Conservation (phyloP, 129 eudicot species). For the Erigeron canadensis region DNA sequence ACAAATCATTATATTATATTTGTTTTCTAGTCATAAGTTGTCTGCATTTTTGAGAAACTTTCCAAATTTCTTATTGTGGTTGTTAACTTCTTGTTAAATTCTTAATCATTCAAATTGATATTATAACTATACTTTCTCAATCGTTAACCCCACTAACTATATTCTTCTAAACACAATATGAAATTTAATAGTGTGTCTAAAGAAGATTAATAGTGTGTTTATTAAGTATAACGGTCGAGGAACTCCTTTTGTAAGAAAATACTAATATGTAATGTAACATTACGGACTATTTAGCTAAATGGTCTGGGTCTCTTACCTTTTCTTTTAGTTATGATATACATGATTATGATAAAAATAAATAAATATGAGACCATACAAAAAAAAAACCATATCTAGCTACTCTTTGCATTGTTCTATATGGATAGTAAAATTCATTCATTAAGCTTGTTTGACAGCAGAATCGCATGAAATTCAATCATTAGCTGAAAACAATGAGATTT, state of each 20-base stretch:
- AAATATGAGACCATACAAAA: too few relatives aligned
- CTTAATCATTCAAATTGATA: not conserved
- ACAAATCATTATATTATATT: not conserved
- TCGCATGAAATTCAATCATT: constrained; percentile 61
- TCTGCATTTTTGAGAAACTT: not conserved
- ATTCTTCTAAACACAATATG: not conserved
- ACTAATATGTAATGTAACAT: too few relatives aligned
- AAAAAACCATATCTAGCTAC: too few relatives aligned
- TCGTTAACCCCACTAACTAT: not conserved
- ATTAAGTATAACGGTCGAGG: too few relatives aligned
- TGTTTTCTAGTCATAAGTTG: not conserved
- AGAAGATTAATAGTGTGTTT: too few relatives aligned
- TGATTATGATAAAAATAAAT: too few relatives aligned
- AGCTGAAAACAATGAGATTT: constrained; percentile 44
- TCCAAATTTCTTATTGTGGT: not conserved
- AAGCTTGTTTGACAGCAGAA: constrained; percentile 43
- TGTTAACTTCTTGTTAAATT: not conserved
- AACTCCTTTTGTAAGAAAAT: too few relatives aligned
- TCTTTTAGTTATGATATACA: too few relatives aligned
- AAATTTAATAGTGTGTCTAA: too few relatives aligned
- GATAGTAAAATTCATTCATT: not conserved
- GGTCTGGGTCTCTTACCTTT: too few relatives aligned
- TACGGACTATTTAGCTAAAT: too few relatives aligned
- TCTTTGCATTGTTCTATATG: not conserved
- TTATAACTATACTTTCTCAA: not conserved